These are phyloP conservation scores for Cyanidium caldarium DNA, from an alignment of 23 red algal species.

Conservation along the genomic window DNA sequence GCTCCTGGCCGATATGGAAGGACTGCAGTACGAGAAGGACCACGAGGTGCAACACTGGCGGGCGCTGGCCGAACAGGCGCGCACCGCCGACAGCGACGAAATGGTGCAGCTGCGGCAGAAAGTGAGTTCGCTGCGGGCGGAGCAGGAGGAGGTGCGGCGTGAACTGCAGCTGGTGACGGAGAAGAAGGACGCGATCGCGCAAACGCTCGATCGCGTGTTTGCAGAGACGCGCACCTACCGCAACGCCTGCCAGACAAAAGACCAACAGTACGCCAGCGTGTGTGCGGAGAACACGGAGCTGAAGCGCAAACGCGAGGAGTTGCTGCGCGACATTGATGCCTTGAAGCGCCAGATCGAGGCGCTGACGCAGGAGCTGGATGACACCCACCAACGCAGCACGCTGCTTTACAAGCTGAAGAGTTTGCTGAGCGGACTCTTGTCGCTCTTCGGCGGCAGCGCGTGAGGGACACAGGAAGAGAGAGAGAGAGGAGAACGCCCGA, in stretches of 20 bases:
- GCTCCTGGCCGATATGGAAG: constrained; percentile 7
- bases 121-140: background rate
- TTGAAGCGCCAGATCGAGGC: background rate
- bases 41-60: background rate
- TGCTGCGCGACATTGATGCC: background rate
- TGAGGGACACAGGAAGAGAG: too few species aligned
- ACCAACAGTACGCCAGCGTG: background rate
- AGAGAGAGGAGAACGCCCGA: too few species aligned
- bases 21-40: background rate
- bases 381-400: background rate
- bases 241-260: background rate
- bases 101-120: background rate
- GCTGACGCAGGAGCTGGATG: background rate
- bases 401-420: background rate
- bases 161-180: background rate
- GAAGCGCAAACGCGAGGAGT: background rate
- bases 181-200: background rate
- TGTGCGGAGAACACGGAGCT: background rate
- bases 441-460: background rate
- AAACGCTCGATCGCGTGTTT: constrained; percentile 1
- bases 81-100: background rate
- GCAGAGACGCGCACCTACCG: background rate
- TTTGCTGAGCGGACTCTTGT: background rate
- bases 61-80: background rate
- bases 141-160: background rate